These are phyloP conservation scores for Aspergillus egyptiacus DNA, from an alignment of 495 filamentous ascomycete species.

Conservation along the genomic window DNA sequence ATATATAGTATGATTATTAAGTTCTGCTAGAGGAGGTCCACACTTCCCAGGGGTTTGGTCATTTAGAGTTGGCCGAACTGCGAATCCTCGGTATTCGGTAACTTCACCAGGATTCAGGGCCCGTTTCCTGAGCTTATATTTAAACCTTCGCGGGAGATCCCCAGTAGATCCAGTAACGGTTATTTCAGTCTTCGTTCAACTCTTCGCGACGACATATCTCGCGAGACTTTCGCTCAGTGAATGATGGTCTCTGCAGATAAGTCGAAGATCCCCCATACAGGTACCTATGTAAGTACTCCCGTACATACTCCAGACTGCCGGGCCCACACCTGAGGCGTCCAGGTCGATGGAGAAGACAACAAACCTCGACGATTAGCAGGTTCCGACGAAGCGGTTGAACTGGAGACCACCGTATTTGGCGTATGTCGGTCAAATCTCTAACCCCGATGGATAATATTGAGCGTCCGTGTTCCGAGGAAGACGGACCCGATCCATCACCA, in stretches of 20 bases:
- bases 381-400: constrained; percentile 33
- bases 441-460: constrained; percentile 19
- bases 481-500: neutral
- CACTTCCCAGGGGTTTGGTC: constrained; percentile 9
- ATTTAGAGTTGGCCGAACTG: constrained; percentile 16
- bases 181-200: neutral
- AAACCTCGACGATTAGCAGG: constrained; percentile 12
- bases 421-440: constrained; percentile 40
- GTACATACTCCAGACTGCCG: neutral
- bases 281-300: too few species aligned
- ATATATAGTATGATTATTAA: neutral
- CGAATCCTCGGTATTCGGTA: constrained; percentile 25
- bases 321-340: neutral
- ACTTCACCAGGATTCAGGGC: constrained; percentile 21
- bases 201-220: neutral
- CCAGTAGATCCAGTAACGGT: constrained; percentile 32
- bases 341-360: neutral
- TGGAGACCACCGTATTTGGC: constrained; percentile 31
- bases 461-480: constrained; percentile 8
- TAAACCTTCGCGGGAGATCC: constrained; percentile 43
- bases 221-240: neutral
- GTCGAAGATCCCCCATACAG: too few species aligned
- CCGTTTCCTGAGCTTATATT: constrained; percentile 26
- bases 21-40: constrained; percentile 4
- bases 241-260: too few species aligned